phyloP scores from a whole-genome alignment of 192 early-diverging fungal species.

The Backusella tarrabulga region DNA sequence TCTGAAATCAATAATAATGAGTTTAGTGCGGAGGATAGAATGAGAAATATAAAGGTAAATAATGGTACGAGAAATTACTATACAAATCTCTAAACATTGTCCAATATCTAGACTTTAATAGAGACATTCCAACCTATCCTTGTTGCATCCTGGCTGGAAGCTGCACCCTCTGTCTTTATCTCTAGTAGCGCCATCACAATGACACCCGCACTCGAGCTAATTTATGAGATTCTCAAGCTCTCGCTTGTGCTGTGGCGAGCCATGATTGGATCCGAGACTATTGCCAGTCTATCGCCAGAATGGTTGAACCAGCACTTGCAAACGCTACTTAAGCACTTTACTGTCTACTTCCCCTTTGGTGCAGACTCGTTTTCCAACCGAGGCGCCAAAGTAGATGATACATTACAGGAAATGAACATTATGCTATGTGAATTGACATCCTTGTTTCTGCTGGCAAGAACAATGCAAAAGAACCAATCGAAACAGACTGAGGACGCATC shows the following conservation, averaged over 20 bases:
- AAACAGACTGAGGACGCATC: not conserved
- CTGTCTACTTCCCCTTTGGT: constrained; percentile 79
- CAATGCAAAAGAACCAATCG: constrained; percentile 33
- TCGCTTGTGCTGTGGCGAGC: constrained; percentile 74
- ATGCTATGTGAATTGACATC: constrained; percentile 65
- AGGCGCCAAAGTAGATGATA: constrained; percentile 54
- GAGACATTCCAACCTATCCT: constrained; percentile 62
- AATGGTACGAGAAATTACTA: not conserved
- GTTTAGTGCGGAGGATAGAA: constrained; percentile 24
- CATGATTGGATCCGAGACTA: constrained; percentile 28
- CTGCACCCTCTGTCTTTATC: constrained; percentile 66
- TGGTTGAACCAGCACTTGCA: constrained; percentile 56
- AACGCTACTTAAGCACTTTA: constrained; percentile 64
- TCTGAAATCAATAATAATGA: constrained; percentile 15
- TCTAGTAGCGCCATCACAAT: constrained; percentile 42
- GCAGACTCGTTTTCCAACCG: constrained; percentile 42
- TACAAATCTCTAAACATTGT: not conserved
- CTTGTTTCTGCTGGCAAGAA: constrained; percentile 48
- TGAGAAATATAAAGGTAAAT: constrained; percentile 28
- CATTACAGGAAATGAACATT: constrained; percentile 69
- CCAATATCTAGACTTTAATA: constrained; percentile 37
- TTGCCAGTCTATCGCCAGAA: constrained; percentile 17
- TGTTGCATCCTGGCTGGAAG: constrained; percentile 78
- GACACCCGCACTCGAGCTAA: constrained; percentile 60
- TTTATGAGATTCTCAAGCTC: constrained; percentile 61